phyloP scores from a whole-genome alignment of 768 basidiomycete species.

The Trametes coccinea region DNA sequence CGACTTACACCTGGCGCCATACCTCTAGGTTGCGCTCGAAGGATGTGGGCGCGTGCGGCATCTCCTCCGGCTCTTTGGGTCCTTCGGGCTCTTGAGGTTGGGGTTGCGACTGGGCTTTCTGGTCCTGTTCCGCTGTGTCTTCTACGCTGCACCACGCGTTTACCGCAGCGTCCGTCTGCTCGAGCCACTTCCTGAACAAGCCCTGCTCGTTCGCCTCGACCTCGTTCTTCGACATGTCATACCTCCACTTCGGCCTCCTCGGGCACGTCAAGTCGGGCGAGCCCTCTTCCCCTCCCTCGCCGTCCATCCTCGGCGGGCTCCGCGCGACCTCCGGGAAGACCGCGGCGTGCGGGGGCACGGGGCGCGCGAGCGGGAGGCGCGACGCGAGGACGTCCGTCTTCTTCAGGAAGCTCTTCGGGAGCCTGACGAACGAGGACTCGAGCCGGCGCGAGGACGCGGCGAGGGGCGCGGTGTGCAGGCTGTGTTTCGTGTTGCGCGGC shows the following conservation, averaged over 20 bases:
- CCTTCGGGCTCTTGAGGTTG: constrained; percentile 12
- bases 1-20: constrained; percentile 84
- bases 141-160: constrained; percentile 43
- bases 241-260: constrained; percentile 82
- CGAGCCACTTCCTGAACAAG: constrained; percentile 76
- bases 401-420: constrained; percentile 61
- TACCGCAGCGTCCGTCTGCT: constrained; percentile 59
- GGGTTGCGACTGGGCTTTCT: background rate
- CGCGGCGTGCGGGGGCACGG: constrained; percentile 46
- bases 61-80: constrained; percentile 20
- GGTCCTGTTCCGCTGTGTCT: constrained; percentile 1
- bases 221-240: constrained; percentile 83
- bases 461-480: constrained; percentile 23
- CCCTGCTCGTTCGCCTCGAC: constrained; percentile 91
- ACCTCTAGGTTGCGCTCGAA: constrained; percentile 93
- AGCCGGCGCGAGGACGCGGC: constrained; percentile 50
- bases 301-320: background rate
- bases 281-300: too few species aligned
- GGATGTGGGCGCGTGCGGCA: constrained; percentile 71
- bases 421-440: constrained; percentile 69
- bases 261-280: constrained; percentile 46
- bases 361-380: constrained; percentile 52
- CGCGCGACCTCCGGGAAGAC: constrained; percentile 35
- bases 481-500: constrained; percentile 8
- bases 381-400: constrained; percentile 58